A percentile compares a stretch with the other conserved stretches of the same genome.
Evolutionary conservation across 805 yeast genomes (phyloP).

Genomic region (Wickerhamiella australiensis): DNA sequence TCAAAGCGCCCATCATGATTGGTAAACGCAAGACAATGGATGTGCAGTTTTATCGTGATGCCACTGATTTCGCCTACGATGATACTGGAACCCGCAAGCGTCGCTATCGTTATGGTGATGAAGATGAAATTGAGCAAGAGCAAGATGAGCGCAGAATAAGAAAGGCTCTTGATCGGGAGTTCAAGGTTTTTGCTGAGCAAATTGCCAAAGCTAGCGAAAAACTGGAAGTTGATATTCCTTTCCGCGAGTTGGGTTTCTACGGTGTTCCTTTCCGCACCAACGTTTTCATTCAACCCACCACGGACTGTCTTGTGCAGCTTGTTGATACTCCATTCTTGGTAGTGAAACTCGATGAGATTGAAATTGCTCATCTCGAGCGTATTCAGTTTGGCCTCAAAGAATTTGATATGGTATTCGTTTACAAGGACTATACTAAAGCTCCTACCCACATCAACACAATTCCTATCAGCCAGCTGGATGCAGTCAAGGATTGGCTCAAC

Average conservation of each 20-base stretch:
- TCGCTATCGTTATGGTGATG: constrained; percentile 83
- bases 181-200: constrained; percentile 75
- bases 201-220: constrained; percentile 76
- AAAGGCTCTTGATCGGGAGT: constrained; percentile 81
- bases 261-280: constrained; percentile 96
- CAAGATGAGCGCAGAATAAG: constrained; percentile 95
- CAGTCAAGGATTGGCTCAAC: constrained; percentile 92
- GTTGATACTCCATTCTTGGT: constrained; percentile 93
- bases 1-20: constrained; percentile 84
- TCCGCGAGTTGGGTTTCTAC: constrained; percentile 89
- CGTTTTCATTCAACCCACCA: constrained; percentile 89
- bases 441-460: constrained; percentile 90
- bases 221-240: constrained; percentile 83
- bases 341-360: constrained; percentile 81
- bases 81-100: constrained; percentile 94
- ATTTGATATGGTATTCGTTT: constrained; percentile 92
- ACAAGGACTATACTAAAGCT: constrained; percentile 77
- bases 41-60: constrained; percentile 93
- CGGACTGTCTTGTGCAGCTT: constrained; percentile 90
- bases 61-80: constrained; percentile 89
- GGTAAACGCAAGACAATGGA: constrained; percentile 94
- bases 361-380: constrained; percentile 90
- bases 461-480: constrained; percentile 84
- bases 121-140: constrained; percentile 95
- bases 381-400: constrained; percentile 94